These are phyloP conservation scores for Mercurialis annua DNA, from an alignment of 345 rosid genomes.

Conservation along the genomic window DNA sequence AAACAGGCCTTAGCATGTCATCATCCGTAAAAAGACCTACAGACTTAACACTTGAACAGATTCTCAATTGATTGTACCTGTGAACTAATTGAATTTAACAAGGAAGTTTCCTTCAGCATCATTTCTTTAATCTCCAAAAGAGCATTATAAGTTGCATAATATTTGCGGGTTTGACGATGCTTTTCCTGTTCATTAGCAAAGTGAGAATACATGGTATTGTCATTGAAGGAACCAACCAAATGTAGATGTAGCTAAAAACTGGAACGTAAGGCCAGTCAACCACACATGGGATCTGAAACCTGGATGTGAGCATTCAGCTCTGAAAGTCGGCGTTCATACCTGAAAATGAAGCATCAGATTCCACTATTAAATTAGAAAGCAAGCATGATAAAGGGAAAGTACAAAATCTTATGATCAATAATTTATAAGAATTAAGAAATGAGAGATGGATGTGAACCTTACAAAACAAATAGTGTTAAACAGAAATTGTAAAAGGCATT, in stretches of 20 bases:
- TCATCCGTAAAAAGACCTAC: not conserved
- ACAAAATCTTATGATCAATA: not conserved
- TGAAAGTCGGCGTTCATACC: constrained; percentile 72
- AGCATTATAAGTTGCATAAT: constrained; percentile 76
- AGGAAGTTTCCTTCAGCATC: constrained; percentile 83
- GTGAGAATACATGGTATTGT: constrained; percentile 10
- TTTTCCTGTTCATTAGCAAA: constrained; percentile 51
- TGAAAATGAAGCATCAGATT: constrained; percentile 32
- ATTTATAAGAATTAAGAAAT: not conserved
- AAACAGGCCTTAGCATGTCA: not conserved
- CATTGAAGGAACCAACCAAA: constrained; percentile 7
- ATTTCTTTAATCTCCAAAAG: constrained; percentile 78
- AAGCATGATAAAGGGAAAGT: not conserved
- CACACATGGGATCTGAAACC: constrained; percentile 35
- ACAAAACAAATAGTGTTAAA: not conserved
- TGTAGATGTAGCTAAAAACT: not conserved
- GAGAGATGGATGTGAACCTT: not conserved
- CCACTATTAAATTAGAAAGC: not conserved
- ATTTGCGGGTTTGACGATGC: constrained; percentile 70
- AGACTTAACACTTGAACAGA: not conserved
- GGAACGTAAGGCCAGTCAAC: not conserved
- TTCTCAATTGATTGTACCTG: constrained; percentile 45
- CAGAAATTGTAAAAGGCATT: too few relatives aligned
- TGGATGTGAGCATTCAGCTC: constrained; percentile 75
- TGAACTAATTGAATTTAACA: constrained; percentile 71